These are phyloP conservation scores for Xylaria sp. DNA, from an alignment of 2,329 filamentous ascomycete species.

Conservation along the genomic window DNA sequence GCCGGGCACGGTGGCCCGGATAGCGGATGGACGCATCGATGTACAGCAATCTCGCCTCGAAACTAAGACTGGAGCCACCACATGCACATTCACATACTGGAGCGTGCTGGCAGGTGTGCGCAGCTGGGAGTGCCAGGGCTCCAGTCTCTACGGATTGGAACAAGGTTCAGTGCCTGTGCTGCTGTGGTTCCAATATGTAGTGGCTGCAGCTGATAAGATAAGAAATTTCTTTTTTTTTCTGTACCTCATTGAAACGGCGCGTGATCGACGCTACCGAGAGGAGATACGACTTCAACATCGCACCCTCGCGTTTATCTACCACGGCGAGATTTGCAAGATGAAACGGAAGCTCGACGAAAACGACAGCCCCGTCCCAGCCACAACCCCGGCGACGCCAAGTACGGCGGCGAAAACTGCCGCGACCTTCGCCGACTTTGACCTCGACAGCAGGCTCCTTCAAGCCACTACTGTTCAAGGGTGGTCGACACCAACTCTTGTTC, in stretches of 20 bases:
- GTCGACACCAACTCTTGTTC: slow-evolving; percentile 83
- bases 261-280: no score
- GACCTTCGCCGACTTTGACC: slow-evolving; percentile 74
- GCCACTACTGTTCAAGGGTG: slow-evolving; percentile 84
- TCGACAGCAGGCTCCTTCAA: slow-evolving; percentile 85
- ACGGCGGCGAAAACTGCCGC: slow-evolving; percentile 26
- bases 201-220: slow-evolving; percentile 16
- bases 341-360: slow-evolving; percentile 65
- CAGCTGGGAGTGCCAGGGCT: neutral
- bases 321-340: slow-evolving; percentile 44
- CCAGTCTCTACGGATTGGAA: no score
- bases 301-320: neutral
- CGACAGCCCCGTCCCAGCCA: slow-evolving; percentile 49
- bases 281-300: neutral
- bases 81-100: no score
- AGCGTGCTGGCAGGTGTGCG: neutral
- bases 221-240: slow-evolving; percentile 24
- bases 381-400: slow-evolving; percentile 34
- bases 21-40: no score
- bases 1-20: no score
- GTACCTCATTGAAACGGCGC: neutral
- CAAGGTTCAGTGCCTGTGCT: no score
- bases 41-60: no score
- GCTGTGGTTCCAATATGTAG: neutral
- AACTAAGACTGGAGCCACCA: no score